phyloP scores from a whole-genome alignment of 1,139 yeast genomes.

The Geotrichum restrictum region DNA sequence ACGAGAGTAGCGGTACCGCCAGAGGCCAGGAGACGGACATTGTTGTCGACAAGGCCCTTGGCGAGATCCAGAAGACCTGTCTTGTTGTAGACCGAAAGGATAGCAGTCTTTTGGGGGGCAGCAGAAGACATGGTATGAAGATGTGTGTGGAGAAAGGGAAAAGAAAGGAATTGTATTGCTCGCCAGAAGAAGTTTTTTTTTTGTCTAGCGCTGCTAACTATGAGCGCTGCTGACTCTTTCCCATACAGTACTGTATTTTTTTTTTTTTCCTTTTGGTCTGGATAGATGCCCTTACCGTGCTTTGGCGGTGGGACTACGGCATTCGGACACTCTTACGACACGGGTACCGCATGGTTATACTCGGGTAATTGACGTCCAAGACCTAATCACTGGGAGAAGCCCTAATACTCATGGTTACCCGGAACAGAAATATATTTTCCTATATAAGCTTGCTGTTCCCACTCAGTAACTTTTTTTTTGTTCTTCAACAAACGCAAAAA shows the following conservation, averaged over 20 bases:
- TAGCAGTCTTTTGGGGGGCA: constrained; percentile 63
- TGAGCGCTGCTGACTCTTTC: constrained; percentile 4
- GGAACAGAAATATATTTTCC: no score
- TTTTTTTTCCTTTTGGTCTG: background rate
- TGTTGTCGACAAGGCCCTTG: constrained; percentile 82
- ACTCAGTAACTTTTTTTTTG: constrained; percentile 10
- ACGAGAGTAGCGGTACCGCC: constrained; percentile 95
- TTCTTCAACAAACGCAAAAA: constrained; percentile 36
- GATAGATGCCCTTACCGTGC: no score
- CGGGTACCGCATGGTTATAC: background rate
- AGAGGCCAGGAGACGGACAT: constrained; percentile 88
- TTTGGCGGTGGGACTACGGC: background rate
- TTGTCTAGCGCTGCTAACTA: no score
- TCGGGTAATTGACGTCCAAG: background rate
- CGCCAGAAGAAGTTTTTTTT: background rate
- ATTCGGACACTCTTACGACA: background rate
- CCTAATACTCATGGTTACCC: constrained; percentile 5
- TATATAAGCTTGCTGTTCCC: background rate
- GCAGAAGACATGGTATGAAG: constrained; percentile 10
- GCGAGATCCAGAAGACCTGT: constrained; percentile 94
- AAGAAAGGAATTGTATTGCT: background rate
- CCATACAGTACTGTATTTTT: background rate
- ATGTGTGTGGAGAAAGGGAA: background rate
- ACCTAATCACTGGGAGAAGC: constrained; percentile 2
- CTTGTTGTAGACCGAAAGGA: constrained; percentile 93